Percentiles rank a stretch among this genome's conserved stretches.
Evolutionary conservation across 139 green algal genomes (phyloP).

Genomic region (Chlorella ohadii): DNA sequence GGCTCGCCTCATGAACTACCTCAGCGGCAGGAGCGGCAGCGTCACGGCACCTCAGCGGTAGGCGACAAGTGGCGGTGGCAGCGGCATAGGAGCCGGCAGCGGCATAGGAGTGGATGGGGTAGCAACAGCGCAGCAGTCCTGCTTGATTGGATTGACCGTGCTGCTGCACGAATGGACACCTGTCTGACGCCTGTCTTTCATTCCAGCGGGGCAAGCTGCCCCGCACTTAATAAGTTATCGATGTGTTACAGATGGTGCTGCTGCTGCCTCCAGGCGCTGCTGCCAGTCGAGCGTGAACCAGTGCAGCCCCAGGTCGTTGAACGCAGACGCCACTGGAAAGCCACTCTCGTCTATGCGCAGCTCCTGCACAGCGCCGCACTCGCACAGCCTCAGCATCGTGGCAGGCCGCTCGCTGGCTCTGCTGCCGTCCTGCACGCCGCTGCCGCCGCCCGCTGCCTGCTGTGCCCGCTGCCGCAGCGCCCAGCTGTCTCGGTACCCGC

Average conservation of each 20-base stretch:
- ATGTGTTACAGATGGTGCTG: background rate
- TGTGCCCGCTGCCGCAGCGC: background rate
- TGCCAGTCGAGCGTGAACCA: conserved; percentile 37
- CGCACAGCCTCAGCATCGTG: conserved; percentile 34
- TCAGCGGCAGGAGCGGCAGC: background rate
- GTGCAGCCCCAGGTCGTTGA: conserved; percentile 66
- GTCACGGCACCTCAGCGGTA: background rate
- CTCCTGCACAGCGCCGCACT: conserved; percentile 18
- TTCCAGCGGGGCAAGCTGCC: too few relatives aligned
- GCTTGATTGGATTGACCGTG: background rate
- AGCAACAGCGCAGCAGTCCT: background rate
- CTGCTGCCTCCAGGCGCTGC: background rate
- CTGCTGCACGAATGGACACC: too few relatives aligned
- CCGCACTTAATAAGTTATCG: background rate
- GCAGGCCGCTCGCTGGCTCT: background rate
- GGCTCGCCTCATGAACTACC: conserved; percentile 7
- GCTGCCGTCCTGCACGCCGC: background rate
- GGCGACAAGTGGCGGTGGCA: too few relatives aligned
- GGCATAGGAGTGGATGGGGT: too few relatives aligned
- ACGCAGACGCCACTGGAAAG: conserved; percentile 55
- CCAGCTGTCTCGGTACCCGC: conserved; percentile 6
- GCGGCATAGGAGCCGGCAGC: background rate
- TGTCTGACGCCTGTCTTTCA: too few relatives aligned
- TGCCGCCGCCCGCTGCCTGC: background rate
- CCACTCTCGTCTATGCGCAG: conserved; percentile 19